Conservation (phyloP, 2,329 filamentous ascomycete genomes). For the Colletotrichum simmondsii region DNA sequence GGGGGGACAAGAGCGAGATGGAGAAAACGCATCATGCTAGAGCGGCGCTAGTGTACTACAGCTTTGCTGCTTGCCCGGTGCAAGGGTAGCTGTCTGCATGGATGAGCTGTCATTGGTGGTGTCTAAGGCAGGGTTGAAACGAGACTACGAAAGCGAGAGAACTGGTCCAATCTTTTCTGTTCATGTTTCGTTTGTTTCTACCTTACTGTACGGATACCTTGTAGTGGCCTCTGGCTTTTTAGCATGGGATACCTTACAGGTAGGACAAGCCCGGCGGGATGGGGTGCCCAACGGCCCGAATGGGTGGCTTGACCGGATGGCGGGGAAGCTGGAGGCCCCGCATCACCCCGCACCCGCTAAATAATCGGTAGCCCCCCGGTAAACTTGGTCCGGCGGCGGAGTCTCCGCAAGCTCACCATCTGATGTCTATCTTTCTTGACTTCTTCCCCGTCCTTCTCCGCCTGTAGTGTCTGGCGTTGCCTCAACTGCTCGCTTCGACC, state of each 20-base stretch:
- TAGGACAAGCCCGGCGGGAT: background rate
- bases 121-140: background rate
- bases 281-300: conserved; percentile 30
- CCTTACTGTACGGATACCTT: too few relatives aligned
- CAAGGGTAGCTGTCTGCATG: background rate
- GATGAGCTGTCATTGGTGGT: conserved; percentile 14
- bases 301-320: conserved; percentile 32
- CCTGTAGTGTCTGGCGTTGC: background rate
- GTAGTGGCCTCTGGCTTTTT: background rate
- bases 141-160: background rate
- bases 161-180: background rate
- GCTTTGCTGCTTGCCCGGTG: background rate
- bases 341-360: conserved; percentile 21
- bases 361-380: conserved; percentile 1
- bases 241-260: background rate
- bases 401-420: conserved; percentile 26
- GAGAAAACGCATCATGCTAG: conserved; percentile 1
- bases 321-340: conserved; percentile 11
- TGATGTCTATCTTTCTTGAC: background rate
- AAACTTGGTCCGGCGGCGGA: conserved; percentile 9
- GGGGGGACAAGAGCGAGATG: background rate
- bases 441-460: too few relatives aligned
- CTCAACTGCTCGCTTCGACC: background rate
- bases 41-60: background rate
- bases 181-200: background rate